Conservation (phyloP, 164 flowering plant genomes). For the Echeveria elegans region DNA sequence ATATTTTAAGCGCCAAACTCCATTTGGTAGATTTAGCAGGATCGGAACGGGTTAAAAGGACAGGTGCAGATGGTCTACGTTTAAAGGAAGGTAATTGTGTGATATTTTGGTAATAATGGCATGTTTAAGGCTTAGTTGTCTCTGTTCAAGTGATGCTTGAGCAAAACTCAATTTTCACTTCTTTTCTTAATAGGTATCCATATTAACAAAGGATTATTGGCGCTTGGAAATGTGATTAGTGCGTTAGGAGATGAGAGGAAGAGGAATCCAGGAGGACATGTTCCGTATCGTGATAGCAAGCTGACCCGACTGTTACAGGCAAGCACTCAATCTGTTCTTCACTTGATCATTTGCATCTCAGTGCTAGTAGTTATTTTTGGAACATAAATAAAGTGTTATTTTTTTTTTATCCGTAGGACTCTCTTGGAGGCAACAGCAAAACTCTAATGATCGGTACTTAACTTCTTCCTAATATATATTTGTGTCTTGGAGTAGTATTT, state of each 20-base stretch:
- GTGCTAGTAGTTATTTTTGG: background rate
- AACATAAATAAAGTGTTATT: background rate
- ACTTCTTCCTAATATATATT: background rate
- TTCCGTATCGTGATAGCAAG: constrained; percentile 98
- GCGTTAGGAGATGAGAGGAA: constrained; percentile 99
- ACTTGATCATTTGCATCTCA: background rate
- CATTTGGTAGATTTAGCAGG: constrained; percentile 98
- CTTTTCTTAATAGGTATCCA: constrained; percentile 53
- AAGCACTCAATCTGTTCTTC: constrained; percentile 10
- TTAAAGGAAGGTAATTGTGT: constrained; percentile 70
- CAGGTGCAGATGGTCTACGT: constrained; percentile 95
- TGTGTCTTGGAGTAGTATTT: background rate
- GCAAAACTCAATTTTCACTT: no score
- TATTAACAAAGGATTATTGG: constrained; percentile 83
- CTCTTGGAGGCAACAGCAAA: constrained; percentile 97
- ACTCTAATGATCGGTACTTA: constrained; percentile 89
- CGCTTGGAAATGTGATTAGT: constrained; percentile 99
- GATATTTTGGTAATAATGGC: background rate
- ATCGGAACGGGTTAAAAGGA: constrained; percentile 89
- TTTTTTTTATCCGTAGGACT: constrained; percentile 47
- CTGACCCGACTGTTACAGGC: constrained; percentile 91
- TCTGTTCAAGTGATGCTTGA: no score
- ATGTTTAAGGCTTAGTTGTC: no score
- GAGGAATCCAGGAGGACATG: constrained; percentile 92
- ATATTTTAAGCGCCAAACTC: constrained; percentile 75